A percentile compares a stretch with the other conserved stretches of the same genome.
Evolutionary conservation across 2,329 filamentous ascomycete genomes (phyloP).

Genomic region (Aureobasidium melanogenum): DNA sequence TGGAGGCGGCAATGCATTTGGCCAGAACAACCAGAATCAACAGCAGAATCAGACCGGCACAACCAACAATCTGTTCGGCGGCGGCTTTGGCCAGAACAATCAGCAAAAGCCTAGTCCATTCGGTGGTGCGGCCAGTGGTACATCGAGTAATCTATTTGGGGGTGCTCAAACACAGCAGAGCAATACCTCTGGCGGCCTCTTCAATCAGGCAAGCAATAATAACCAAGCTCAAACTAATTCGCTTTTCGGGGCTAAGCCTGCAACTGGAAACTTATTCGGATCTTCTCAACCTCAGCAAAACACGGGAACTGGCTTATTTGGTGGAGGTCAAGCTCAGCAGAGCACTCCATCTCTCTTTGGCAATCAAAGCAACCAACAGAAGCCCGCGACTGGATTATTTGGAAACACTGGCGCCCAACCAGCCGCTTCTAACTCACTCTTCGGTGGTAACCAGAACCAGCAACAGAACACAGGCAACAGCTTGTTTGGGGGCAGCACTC

Average conservation of each 20-base stretch:
- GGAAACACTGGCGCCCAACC: slow-evolving; percentile 7
- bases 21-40: slow-evolving; percentile 20
- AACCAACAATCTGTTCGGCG: neutral
- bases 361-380: slow-evolving; percentile 33
- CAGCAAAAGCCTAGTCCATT: slow-evolving; percentile 19
- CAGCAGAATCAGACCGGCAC: slow-evolving; percentile 9
- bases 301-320: slow-evolving; percentile 21
- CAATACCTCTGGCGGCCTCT: slow-evolving; percentile 15
- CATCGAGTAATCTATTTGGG: neutral
- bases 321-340: slow-evolving; percentile 15
- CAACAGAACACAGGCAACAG: slow-evolving; percentile 21
- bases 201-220: slow-evolving; percentile 14
- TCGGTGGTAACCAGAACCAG: slow-evolving; percentile 29
- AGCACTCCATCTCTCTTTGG: slow-evolving; percentile 41
- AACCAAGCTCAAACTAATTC: slow-evolving; percentile 17
- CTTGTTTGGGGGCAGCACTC: slow-evolving; percentile 35
- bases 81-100: slow-evolving; percentile 16
- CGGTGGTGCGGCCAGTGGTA: slow-evolving; percentile 13
- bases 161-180: slow-evolving; percentile 17
- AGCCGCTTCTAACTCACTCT: slow-evolving; percentile 17
- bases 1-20: slow-evolving; percentile 22
- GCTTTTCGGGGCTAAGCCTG: slow-evolving; percentile 21
- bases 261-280: neutral
- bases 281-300: neutral
- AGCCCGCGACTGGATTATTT: slow-evolving; percentile 12